Percentiles rank a stretch among this genome's conserved stretches.
phyloP scores from a whole-genome alignment of 2,329 filamentous ascomycete genomes.

The Tolypocladium ovalisporum region DNA sequence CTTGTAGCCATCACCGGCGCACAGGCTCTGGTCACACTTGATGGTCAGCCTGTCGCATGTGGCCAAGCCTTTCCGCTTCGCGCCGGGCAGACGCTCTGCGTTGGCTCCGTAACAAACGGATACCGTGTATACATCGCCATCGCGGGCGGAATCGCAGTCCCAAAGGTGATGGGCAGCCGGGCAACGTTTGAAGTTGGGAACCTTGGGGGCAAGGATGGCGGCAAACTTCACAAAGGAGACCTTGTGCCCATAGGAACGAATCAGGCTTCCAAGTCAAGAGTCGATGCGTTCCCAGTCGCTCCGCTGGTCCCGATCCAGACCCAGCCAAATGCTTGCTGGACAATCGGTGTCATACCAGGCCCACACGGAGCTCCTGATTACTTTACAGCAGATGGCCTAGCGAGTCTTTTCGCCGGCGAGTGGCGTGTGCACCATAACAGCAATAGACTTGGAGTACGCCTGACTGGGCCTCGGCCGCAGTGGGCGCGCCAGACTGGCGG shows the following conservation, averaged over 20 bases:
- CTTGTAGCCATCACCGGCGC: conserved; percentile 23
- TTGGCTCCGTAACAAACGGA: conserved; percentile 16
- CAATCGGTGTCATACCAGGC: conserved; percentile 23
- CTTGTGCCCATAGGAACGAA: conserved; percentile 12
- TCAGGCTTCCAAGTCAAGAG: neutral
- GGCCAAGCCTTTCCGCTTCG: conserved; percentile 13
- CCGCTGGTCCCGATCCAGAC: conserved; percentile 10
- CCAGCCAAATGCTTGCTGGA: conserved; percentile 16
- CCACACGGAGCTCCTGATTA: conserved; percentile 27
- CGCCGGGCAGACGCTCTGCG: conserved; percentile 14
- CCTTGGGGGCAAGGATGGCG: conserved; percentile 22
- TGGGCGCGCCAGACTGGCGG: conserved; percentile 27
- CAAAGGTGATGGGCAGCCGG: conserved; percentile 19
- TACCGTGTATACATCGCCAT: conserved; percentile 23
- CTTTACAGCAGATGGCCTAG: conserved; percentile 20
- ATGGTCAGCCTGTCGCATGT: conserved; percentile 8
- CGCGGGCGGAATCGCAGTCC: conserved; percentile 21
- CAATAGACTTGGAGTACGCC: conserved; percentile 26
- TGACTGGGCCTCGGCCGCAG: conserved; percentile 23
- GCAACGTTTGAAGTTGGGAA: conserved; percentile 20
- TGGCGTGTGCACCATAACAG: conserved; percentile 30
- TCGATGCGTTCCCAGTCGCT: neutral
- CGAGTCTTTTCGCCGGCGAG: conserved; percentile 18
- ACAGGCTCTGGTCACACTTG: conserved; percentile 12
- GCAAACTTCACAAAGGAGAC: conserved; percentile 18